Evolutionary conservation across 257 asterid genomes (phyloP).

Genomic region (Solanum sejunctum): DNA sequence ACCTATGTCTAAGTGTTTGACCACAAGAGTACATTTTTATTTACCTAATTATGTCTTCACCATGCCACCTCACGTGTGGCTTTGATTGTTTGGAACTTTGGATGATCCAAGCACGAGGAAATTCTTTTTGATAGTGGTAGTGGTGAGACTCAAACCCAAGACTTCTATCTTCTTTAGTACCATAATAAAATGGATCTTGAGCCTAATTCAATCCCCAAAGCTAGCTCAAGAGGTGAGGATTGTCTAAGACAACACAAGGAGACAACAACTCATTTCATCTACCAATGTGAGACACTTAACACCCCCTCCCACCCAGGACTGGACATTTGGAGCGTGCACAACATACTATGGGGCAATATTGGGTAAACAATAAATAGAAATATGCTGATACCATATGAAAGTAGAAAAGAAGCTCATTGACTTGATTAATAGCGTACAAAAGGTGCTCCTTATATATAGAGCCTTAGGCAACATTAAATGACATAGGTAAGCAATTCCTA

Average conservation of each 20-base stretch:
- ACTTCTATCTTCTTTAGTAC: background rate
- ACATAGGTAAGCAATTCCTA: background rate
- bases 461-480: background rate
- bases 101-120: background rate
- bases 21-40: background rate
- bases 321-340: background rate
- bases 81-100: background rate
- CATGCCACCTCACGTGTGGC: background rate
- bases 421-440: background rate
- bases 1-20: background rate
- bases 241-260: background rate
- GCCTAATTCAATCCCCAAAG: background rate
- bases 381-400: background rate
- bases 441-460: background rate
- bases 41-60: background rate
- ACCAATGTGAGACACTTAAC: background rate
- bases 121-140: background rate
- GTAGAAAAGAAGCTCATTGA: background rate
- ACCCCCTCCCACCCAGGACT: background rate
- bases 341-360: background rate
- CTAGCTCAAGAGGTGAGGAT: background rate
- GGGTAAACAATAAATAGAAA: background rate
- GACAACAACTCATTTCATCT: background rate
- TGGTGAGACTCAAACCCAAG: background rate
- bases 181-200: background rate